Percentiles rank a stretch among this genome's conserved stretches.
phyloP scores from a whole-genome alignment of 148 eudicot species.

The Silene uniflora region DNA sequence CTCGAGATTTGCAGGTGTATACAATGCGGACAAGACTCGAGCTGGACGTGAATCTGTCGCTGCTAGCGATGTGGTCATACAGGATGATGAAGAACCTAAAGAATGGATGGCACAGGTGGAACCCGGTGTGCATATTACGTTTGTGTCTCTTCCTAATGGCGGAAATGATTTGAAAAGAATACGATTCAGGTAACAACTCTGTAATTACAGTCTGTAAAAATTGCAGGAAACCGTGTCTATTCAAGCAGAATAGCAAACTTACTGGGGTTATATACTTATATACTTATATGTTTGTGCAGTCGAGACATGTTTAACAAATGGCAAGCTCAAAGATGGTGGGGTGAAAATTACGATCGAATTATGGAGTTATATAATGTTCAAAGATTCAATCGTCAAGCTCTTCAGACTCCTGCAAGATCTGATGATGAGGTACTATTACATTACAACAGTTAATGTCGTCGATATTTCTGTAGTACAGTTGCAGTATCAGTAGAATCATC shows the following conservation, averaged over 20 bases:
- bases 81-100: slow-evolving; percentile 80
- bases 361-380: slow-evolving; percentile 99
- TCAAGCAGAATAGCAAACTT: slow-evolving; percentile 7
- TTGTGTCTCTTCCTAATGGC: slow-evolving; percentile 79
- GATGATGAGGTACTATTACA: slow-evolving; percentile 72
- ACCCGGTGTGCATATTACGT: slow-evolving; percentile 96
- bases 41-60: slow-evolving; percentile 47
- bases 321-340: slow-evolving; percentile 99
- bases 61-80: slow-evolving; percentile 56
- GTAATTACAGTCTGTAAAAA: neutral
- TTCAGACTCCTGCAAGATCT: slow-evolving; percentile 81
- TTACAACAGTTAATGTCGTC: neutral
- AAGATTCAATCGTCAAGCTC: slow-evolving; percentile 90
- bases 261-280: neutral
- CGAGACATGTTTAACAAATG: slow-evolving; percentile 96
- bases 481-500: no score
- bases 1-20: slow-evolving; percentile 50
- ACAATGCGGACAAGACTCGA: slow-evolving; percentile 40
- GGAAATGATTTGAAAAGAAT: slow-evolving; percentile 95
- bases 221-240: neutral
- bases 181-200: slow-evolving; percentile 71
- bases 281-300: slow-evolving; percentile 48
- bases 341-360: slow-evolving; percentile 89
- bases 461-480: neutral
- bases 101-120: slow-evolving; percentile 99